phyloP scores from a whole-genome alignment of 2,329 filamentous ascomycete genomes.

The Fusarium avenaceum region DNA sequence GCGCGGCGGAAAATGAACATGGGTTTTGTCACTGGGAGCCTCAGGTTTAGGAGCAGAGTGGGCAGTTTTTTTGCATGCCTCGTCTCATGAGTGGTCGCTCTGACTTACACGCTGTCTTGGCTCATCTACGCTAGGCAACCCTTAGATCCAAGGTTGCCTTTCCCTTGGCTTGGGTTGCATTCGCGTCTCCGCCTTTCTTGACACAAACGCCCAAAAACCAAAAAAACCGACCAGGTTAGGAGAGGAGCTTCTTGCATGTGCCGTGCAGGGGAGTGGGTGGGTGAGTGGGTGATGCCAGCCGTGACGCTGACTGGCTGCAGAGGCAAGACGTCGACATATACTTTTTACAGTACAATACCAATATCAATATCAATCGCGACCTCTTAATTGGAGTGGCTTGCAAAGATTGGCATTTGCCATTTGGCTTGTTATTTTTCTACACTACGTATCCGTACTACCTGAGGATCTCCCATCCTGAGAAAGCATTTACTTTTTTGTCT shows the following conservation, averaged over 20 bases:
- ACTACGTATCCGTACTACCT: background rate
- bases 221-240: background rate
- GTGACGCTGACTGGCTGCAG: conserved; percentile 31
- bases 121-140: conserved; percentile 25
- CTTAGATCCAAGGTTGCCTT: conserved; percentile 36
- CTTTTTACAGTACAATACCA: conserved; percentile 44
- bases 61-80: conserved; percentile 6
- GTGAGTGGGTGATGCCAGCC: conserved; percentile 26
- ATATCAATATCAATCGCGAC: conserved; percentile 15
- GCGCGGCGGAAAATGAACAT: background rate
- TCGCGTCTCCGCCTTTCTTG: conserved; percentile 16
- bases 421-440: background rate
- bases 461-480: background rate
- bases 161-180: conserved; percentile 33
- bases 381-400: conserved; percentile 11
- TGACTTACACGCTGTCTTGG: conserved; percentile 36
- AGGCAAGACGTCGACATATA: conserved; percentile 41
- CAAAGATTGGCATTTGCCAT: background rate
- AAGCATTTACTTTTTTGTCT: background rate
- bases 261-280: conserved; percentile 28
- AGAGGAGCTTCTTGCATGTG: conserved; percentile 13
- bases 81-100: conserved; percentile 6
- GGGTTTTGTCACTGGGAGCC: conserved; percentile 12
- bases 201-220: conserved; percentile 26
- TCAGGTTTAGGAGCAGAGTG: conserved; percentile 20